A percentile compares a stretch with the other conserved stretches of the same genome.
Conservation (phyloP, 108 stramenopile species). For the Cyclotella cryptica region DNA sequence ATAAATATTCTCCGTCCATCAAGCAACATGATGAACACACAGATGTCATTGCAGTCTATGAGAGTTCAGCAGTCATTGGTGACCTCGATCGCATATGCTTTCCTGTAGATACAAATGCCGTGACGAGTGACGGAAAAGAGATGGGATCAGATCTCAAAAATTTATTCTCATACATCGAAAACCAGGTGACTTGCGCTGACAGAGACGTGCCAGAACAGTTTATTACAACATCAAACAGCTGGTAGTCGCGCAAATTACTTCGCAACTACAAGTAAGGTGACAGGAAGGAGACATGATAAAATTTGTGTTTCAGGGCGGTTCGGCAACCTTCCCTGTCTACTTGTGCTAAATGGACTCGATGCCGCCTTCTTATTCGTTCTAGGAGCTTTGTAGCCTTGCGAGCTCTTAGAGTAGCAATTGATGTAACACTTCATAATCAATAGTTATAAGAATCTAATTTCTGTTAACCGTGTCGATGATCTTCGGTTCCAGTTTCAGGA, state of each 20-base stretch:
- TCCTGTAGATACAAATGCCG: neutral
- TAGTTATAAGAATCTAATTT: too few species aligned
- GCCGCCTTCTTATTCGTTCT: too few species aligned
- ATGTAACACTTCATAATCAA: too few species aligned
- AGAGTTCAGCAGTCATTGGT: neutral
- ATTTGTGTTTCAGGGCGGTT: too few species aligned
- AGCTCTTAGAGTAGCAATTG: too few species aligned
- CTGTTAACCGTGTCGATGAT: too few species aligned
- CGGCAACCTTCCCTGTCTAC: too few species aligned
- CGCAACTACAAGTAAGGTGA: neutral
- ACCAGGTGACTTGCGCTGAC: constrained; percentile 8
- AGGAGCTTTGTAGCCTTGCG: too few species aligned
- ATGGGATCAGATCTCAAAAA: constrained; percentile 1
- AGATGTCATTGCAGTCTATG: neutral
- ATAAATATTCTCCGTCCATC: neutral
- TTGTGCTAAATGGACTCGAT: too few species aligned
- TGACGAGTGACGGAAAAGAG: neutral
- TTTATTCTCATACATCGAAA: constrained; percentile 5
- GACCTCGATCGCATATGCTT: constrained; percentile 10
- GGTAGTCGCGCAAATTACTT: neutral
- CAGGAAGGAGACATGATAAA: too few species aligned
- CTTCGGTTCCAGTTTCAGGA: too few species aligned
- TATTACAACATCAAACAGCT: neutral
- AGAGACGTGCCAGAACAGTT: neutral
- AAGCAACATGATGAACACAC: neutral